These are phyloP conservation scores for Rhodamnia rubescens DNA, from an alignment of 345 rosid genomes.

Conservation along the genomic window DNA sequence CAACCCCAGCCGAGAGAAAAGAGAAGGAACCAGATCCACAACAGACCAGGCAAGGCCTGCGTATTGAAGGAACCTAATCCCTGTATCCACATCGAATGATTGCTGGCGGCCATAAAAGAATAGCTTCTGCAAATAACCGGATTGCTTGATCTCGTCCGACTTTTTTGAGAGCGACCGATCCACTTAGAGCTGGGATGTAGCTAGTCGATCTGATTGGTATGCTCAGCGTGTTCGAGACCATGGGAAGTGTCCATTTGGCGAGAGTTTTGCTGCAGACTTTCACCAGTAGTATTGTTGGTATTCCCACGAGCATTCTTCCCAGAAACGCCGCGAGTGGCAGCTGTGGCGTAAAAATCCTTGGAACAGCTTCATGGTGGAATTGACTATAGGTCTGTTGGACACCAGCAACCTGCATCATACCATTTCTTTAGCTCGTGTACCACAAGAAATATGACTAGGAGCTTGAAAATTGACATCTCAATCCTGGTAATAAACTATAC, in stretches of 20 bases:
- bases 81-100: constrained; percentile 71
- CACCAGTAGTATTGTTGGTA: constrained; percentile 74
- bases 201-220: constrained; percentile 62
- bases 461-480: not conserved
- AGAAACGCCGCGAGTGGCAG: constrained; percentile 28
- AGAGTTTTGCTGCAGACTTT: constrained; percentile 92
- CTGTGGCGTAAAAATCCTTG: constrained; percentile 41
- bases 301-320: constrained; percentile 69
- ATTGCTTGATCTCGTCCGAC: constrained; percentile 28
- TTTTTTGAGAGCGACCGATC: constrained; percentile 30
- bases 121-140: constrained; percentile 43
- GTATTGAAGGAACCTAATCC: constrained; percentile 76
- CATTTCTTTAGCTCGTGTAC: not conserved
- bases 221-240: constrained; percentile 59
- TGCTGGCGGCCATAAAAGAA: constrained; percentile 30
- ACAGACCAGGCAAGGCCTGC: constrained; percentile 99
- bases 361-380: constrained; percentile 82
- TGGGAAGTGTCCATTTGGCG: constrained; percentile 78
- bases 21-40: constrained; percentile 79
- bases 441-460: not conserved
- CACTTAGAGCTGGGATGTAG: constrained; percentile 56
- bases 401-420: constrained; percentile 50
- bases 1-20: constrained; percentile 44
- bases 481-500: not conserved
- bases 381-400: constrained; percentile 79